Evolutionary conservation across 768 basidiomycete genomes (phyloP), one percentile per base, ranked within the genome.

Genomic region (Exsudoporus frostii): DNA sequence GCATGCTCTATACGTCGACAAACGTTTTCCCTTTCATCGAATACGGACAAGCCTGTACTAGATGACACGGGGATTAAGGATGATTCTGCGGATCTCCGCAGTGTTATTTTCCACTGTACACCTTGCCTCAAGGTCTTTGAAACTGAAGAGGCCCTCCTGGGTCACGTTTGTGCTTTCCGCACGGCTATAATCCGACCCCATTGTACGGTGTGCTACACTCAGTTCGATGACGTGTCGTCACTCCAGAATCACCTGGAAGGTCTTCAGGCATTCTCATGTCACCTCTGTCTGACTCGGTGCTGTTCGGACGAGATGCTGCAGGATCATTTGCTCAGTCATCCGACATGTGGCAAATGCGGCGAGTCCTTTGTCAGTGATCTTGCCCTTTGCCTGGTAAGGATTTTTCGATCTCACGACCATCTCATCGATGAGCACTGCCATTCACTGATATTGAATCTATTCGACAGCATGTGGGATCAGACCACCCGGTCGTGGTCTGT

Each of bases 401-500:
- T 39, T 27, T 40, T 25, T 39, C 13, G 0, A 17, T 34, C 34
- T 40, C 19, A 3, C 11, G 34, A 11, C 14, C 11, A 30, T 25
- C 5, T 45, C 10, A 15, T 47, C 15, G 11, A 34, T 13, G 19
- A n/a, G 9, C 2, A n/a, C 15, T 29, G 37, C n/a, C 36, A 19
- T 34, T 37, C 5, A 25, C 44, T 54, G 7, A 54, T 36, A 17
- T 45, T 1, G 24, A 36, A 40, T 25, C n/a, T 50, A 0, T 45
- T 43, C 10, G n/a, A 41, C 32, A 68, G 66, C 66, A 68, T 4
- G 45, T 63, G 27, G 62, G 59, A 9, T 51, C 48, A 1, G 60
- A 57, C 25, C 66, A 67, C 36, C 60, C 60, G 1, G 55, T 51
- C 13, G 57, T 69, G 15, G 65, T 66, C 34, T 69, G 66, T 51